These are phyloP conservation scores for Dentipellis sp. DNA, from an alignment of 768 basidiomycete species.

Conservation along the genomic window DNA sequence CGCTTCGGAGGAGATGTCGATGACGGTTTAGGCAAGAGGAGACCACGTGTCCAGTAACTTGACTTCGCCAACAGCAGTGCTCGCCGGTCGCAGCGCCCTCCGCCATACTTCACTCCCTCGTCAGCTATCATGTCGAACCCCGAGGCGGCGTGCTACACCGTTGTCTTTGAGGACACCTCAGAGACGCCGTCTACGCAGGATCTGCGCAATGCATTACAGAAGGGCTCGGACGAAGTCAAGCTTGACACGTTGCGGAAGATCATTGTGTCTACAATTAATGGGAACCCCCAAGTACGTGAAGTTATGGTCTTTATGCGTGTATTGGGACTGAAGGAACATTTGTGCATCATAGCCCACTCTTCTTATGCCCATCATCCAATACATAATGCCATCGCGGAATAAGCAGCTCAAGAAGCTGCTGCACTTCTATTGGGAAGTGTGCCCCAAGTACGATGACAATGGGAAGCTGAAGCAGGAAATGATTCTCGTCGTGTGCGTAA, in stretches of 20 bases:
- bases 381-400: conserved; percentile 88
- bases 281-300: conserved; percentile 71
- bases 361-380: conserved; percentile 99
- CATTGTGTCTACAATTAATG: conserved; percentile 89
- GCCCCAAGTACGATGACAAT: conserved; percentile 93
- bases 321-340: conserved; percentile 1
- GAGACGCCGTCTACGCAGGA: conserved; percentile 79
- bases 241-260: conserved; percentile 93
- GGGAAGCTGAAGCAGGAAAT: conserved; percentile 99
- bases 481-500: conserved; percentile 92
- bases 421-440: conserved; percentile 96
- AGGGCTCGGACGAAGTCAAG: conserved; percentile 95
- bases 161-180: conserved; percentile 62
- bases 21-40: too few relatives aligned
- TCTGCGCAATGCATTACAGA: conserved; percentile 76
- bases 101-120: neutral
- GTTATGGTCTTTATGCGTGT: neutral
- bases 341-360: conserved; percentile 55
- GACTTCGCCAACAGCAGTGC: neutral
- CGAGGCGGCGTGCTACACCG: conserved; percentile 68
- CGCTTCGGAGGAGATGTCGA: neutral
- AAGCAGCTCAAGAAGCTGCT: conserved; percentile 96
- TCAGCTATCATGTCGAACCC: conserved; percentile 25
- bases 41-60: neutral
- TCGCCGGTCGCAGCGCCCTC: neutral